These are phyloP conservation scores for Orbilia ellipsospora DNA, from an alignment of 2,329 filamentous ascomycete genomes.

Conservation along the genomic window DNA sequence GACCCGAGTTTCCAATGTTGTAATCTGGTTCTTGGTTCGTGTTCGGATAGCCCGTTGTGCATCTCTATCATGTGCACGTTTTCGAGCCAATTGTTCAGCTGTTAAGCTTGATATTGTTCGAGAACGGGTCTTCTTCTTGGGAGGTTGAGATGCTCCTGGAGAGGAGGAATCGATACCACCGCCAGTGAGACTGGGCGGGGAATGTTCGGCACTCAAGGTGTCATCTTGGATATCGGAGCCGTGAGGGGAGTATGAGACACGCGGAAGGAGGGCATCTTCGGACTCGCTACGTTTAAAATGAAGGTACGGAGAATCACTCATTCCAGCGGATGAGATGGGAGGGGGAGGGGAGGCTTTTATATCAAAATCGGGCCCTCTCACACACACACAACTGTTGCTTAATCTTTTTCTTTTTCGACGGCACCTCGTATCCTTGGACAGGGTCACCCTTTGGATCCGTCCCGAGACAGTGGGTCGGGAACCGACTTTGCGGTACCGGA, in stretches of 20 bases:
- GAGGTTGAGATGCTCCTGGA: conserved; percentile 61
- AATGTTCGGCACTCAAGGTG: conserved; percentile 37
- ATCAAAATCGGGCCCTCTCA: not conserved
- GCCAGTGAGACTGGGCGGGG: conserved; percentile 18
- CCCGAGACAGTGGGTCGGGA: conserved; percentile 46
- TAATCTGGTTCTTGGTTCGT: conserved; percentile 82
- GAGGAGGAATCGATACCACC: conserved; percentile 61
- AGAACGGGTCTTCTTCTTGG: conserved; percentile 61
- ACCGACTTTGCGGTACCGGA: conserved; percentile 37
- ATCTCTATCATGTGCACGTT: conserved; percentile 89
- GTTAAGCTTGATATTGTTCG: conserved; percentile 88
- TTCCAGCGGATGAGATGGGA: conserved; percentile 20
- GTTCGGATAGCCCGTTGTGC: conserved; percentile 86
- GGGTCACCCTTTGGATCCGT: conserved; percentile 21
- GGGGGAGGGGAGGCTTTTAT: conserved; percentile 1
- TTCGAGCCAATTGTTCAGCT: conserved; percentile 86
- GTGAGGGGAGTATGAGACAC: conserved; percentile 40
- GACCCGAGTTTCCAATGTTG: conserved; percentile 77
- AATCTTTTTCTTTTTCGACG: conserved; percentile 34
- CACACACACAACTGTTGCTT: not conserved
- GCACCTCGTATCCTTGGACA: conserved; percentile 10
- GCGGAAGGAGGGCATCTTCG: conserved; percentile 31
- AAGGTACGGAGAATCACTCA: conserved; percentile 51
- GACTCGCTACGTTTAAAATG: conserved; percentile 54
- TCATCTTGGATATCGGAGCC: conserved; percentile 53